Evolutionary conservation across 73 alveolate genomes (phyloP), one percentile per base, ranked within the genome.

Genomic region (Uronychia binucleata): DNA sequence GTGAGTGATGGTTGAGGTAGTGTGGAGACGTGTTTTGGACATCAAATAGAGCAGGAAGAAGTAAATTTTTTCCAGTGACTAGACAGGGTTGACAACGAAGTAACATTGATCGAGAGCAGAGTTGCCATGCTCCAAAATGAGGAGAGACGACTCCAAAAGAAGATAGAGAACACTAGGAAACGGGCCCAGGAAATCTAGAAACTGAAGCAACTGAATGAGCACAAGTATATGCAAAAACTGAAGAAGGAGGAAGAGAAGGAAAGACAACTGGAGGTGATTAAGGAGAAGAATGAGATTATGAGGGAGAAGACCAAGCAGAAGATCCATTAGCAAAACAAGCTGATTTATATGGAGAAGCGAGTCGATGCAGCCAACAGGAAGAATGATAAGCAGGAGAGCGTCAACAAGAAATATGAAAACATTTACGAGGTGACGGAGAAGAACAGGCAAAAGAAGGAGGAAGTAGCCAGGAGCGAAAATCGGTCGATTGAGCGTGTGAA

Each of bases 91-190:
- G 67, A 46, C 19, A 46, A 46, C 19, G 67, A 46, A 19, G 67
- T 46, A 46, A 46, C 19, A 19, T 32, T 82, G n/a, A 8, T 82
- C 5, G 77, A 26, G 14, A 82, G 34, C 76, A 28, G 89, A 74
- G 34, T 82, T 5, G 30, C 59, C 26, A 30, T 82, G 77, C 77
- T 82, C n/a, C 30, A 82, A 28, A 82, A 74, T 30, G 89, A 82
- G 33, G 89, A 82, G 32, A 26, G 57, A 30, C 74, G 34, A 74
- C 29, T 74, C 30, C 31, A 30, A 28, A 82, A 82, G 59, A 82
- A 82, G 30, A 82, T 82, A 11, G 83, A 82, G n/a, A 57, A 82
- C 30, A 82, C 89, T 26, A 67, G 83, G 33, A 74, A 82, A 28
- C 28, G 83, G 32, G 83, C 89, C 5, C 35, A 74, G 26, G 76